Base-by-base conservation (phyloP, 2,329 filamentous ascomycete genomes). In the Purpureocillium takamizusanense region DNA sequence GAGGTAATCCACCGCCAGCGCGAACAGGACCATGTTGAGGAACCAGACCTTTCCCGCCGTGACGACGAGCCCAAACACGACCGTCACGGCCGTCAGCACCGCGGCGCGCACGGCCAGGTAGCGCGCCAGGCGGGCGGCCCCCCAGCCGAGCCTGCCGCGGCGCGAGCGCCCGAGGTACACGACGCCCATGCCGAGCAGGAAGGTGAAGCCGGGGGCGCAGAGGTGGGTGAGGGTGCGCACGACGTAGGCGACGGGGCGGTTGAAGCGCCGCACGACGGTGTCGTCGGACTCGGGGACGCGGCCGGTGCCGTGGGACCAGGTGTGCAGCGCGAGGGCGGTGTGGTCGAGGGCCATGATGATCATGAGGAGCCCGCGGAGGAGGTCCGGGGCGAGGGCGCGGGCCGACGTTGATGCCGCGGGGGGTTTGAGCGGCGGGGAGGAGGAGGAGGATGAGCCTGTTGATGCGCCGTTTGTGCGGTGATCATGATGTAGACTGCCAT, bases 271-370 rank as follows among this genome's bases (percentile, higher is more conserved):
- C 17, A 69, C 53, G 4, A 55, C 46, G 2, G 39, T 31, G 15
- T 62, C 54, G 46, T 67, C 66, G 16, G 39, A 36, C 43, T 69
- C 66, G 1, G 46, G 42, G n/a, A 44, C 44, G n/a, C 51, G 42
- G 4, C 57, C 56, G 7, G 63, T 66, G 28, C 61, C 61, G 37
- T 67, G 61, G 17, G 52, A 43, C 66, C 65, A 69, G 1, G 60
- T 51, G 39, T 57, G 54, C n/a, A 69, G 49, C 2, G 49, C 50
- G 13, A 67, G 42, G n/a, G 53, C 50, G 39, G 54, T 57, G 47
- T 69, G 65, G 47, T 69, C 66, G 31, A 68, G 44, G 1, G 64
- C 63, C 66, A 69, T 69, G 39, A 63, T 33, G 11, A 58, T 48
- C 60, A 66, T 67, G n/a, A 69, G 51, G 3, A 67, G 47, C 23